Base-by-base conservation (phyloP, 306 rosid genomes). In the Erythrophleum fordii region DNA sequence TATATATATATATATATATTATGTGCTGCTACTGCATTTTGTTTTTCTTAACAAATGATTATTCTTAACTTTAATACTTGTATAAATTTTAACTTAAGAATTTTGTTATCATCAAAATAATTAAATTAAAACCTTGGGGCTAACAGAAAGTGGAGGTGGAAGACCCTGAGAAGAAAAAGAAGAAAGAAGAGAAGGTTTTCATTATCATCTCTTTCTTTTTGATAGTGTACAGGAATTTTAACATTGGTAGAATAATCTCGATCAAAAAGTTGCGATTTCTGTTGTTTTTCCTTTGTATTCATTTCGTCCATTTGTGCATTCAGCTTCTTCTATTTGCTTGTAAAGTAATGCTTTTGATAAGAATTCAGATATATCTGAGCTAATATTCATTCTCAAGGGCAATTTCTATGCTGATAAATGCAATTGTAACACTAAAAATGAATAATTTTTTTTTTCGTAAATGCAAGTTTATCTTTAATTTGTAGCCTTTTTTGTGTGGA, bases 91-190 rank as follows among this genome's bases (percentile, higher is more conserved):
- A n/a, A n/a, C n/a, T n/a, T n/a, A n/a, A n/a, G n/a, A n/a, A n/a
- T n/a, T n/a, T n/a, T n/a, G n/a, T n/a, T n/a, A n/a, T n/a, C n/a
- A n/a, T n/a, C n/a, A n/a, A n/a, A n/a, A n/a, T n/a, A n/a, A n/a
- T n/a, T n/a, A n/a, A n/a, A n/a, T n/a, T n/a, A n/a, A n/a, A n/a
- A n/a, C n/a, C n/a, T n/a, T n/a, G n/a, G n/a, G n/a, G n/a, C n/a
- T n/a, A n/a, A n/a, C n/a, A 13, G 82, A 85, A 84, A 51, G 78
- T 75, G 17, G 86, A 87, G 75, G 48, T 87, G 55, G 95, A 92
- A 79, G 99, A 95, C 80, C 99, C 93, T 0, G 99, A 95, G 85
- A 93, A 88, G 90, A 95, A 93, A 73, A 95, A 88, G 90, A 95
- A 93, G 80, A 95, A 95, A 84, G 94, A 93, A 51, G 98, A 93